Conservation (phyloP, 1,284 basidiomycete species). For the Gomphus bonarii region DNA sequence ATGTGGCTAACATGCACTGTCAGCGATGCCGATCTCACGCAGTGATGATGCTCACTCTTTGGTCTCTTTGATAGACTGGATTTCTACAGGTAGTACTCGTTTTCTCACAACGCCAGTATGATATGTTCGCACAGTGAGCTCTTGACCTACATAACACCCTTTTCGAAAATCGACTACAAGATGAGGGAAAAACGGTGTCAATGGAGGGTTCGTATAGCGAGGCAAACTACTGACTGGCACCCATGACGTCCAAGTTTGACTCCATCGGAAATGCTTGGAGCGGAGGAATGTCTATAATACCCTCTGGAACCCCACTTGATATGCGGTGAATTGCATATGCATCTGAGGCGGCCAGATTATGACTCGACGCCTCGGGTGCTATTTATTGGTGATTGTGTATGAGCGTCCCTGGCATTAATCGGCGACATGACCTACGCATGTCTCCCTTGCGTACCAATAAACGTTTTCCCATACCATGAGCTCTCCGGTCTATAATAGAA, state of each 20-base stretch:
- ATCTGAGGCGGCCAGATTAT: slow-evolving; percentile 40
- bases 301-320: slow-evolving; percentile 82
- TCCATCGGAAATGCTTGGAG: slow-evolving; percentile 85
- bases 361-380: slow-evolving; percentile 46
- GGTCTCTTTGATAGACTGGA: slow-evolving; percentile 20
- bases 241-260: slow-evolving; percentile 89
- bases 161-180: slow-evolving; percentile 87
- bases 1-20: background rate
- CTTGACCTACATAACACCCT: slow-evolving; percentile 98
- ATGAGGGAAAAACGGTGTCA: slow-evolving; percentile 9
- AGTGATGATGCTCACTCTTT: background rate
- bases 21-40: background rate
- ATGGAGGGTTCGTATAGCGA: slow-evolving; percentile 11
- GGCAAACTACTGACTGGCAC: slow-evolving; percentile 54
- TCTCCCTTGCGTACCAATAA: slow-evolving; percentile 61
- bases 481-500: slow-evolving; percentile 60
- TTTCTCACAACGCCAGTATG: slow-evolving; percentile 92
- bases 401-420: background rate
- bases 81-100: slow-evolving; percentile 72
- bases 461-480: slow-evolving; percentile 67
- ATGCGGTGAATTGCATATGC: slow-evolving; percentile 77
- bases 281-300: slow-evolving; percentile 66
- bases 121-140: slow-evolving; percentile 93
- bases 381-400: slow-evolving; percentile 21
- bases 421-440: slow-evolving; percentile 35